A percentile compares a stretch with the other conserved stretches of the same genome.
Evolutionary conservation across 805 yeast species (phyloP).

Genomic region (Pichia nanzhaoensis): DNA sequence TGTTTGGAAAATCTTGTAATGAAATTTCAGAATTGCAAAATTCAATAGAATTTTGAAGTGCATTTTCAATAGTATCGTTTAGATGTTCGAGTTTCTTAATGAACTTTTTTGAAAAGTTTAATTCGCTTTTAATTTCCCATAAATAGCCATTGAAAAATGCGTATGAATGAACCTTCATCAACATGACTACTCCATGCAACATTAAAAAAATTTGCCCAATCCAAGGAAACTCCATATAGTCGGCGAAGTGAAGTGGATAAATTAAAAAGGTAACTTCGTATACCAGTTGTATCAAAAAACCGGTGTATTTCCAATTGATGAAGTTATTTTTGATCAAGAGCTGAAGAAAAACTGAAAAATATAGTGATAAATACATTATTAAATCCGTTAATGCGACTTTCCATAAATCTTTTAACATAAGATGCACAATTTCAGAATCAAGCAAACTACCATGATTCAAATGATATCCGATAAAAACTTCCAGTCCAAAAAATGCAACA

Average conservation of each 20-base stretch:
- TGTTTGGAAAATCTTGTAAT: conserved; percentile 66
- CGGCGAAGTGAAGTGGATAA: conserved; percentile 52
- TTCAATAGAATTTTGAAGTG: conserved; percentile 43
- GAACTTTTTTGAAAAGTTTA: conserved; percentile 40
- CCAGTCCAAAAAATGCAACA: conserved; percentile 47
- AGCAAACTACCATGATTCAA: conserved; percentile 37
- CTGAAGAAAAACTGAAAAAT: conserved; percentile 57
- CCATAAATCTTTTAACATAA: conserved; percentile 54
- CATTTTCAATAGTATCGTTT: conserved; percentile 27
- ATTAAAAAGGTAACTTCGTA: conserved; percentile 49
- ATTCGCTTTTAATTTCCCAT: conserved; percentile 56
- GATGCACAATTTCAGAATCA: conserved; percentile 47
- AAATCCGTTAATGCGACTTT: conserved; percentile 71
- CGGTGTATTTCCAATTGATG: conserved; percentile 56
- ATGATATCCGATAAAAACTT: conserved; percentile 49
- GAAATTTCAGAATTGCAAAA: conserved; percentile 71
- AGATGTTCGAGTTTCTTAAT: conserved; percentile 31
- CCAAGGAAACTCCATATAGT: conserved; percentile 67
- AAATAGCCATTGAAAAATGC: conserved; percentile 88
- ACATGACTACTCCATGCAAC: conserved; percentile 74
- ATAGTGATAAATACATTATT: conserved; percentile 63
- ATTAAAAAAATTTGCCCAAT: conserved; percentile 80
- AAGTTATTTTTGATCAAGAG: conserved; percentile 36
- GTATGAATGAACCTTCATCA: conserved; percentile 95
- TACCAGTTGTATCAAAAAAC: conserved; percentile 53